Percentiles rank a stretch among this genome's conserved stretches.
Evolutionary conservation across 73 alveolate genomes (phyloP).

Genomic region (Paramecium primaurelia): DNA sequence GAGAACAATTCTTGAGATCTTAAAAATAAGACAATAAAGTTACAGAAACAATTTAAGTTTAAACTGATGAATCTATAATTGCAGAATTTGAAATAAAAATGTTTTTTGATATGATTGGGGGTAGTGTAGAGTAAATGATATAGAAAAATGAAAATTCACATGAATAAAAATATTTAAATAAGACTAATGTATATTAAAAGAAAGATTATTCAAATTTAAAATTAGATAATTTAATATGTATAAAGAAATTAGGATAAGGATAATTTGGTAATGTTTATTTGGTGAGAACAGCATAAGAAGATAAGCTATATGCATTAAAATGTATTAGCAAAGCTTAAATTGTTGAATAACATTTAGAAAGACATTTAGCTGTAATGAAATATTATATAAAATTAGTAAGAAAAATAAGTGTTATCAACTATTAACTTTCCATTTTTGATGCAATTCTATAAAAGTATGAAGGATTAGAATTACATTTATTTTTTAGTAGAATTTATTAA

Average conservation of each 20-base stretch:
- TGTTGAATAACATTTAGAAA: conserved; percentile 53
- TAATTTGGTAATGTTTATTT: conserved; percentile 72
- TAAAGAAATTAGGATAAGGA: conserved; percentile 67
- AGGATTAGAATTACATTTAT: conserved; percentile 68
- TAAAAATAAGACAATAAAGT: background rate
- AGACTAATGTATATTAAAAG: conserved; percentile 17
- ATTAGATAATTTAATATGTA: conserved; percentile 61
- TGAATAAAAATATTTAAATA: conserved; percentile 45
- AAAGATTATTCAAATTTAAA: conserved; percentile 52
- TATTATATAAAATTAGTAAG: conserved; percentile 21
- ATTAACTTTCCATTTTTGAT: conserved; percentile 69
- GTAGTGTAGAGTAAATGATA: conserved; percentile 35
- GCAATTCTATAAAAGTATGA: conserved; percentile 71
- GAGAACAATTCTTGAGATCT: background rate
- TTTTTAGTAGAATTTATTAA: conserved; percentile 65
- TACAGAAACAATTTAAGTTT: background rate
- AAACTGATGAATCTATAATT: background rate
- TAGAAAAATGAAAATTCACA: conserved; percentile 53
- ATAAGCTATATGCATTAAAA: conserved; percentile 68
- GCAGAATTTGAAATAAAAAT: conserved; percentile 32
- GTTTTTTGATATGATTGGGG: conserved; percentile 50
- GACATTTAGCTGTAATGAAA: conserved; percentile 49
- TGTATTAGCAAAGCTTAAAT: conserved; percentile 64
- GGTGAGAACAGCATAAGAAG: conserved; percentile 25
- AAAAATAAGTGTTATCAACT: conserved; percentile 59